Percentiles rank a stretch among this genome's conserved stretches.
Evolutionary conservation across 2,329 filamentous ascomycete genomes (phyloP).

Genomic region (Beauveria caledonica): DNA sequence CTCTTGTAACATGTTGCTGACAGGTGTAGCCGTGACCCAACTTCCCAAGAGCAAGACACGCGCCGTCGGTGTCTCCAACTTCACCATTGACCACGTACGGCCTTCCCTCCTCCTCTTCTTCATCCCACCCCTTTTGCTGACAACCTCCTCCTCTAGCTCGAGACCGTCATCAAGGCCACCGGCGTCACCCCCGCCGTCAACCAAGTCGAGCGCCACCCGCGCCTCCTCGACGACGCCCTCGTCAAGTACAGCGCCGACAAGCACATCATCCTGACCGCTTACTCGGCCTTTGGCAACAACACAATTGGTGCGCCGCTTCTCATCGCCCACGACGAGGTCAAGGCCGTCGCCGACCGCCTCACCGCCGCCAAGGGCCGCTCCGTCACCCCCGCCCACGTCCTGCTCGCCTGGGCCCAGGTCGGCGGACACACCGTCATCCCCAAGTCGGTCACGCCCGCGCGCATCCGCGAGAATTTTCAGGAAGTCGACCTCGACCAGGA

Average conservation of each 20-base stretch:
- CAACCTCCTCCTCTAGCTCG: conserved; percentile 25
- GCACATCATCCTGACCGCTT: conserved; percentile 58
- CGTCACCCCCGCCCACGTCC: conserved; percentile 35
- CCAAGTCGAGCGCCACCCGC: conserved; percentile 62
- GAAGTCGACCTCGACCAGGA: conserved; percentile 52
- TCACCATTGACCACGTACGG: conserved; percentile 46
- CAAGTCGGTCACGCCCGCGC: conserved; percentile 60
- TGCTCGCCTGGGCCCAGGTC: conserved; percentile 50
- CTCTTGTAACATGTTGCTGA: neutral
- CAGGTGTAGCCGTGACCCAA: conserved; percentile 37
- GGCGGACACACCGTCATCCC: conserved; percentile 64
- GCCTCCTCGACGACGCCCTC: conserved; percentile 48
- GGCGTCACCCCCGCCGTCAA: conserved; percentile 55
- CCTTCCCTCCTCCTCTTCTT: too few species aligned
- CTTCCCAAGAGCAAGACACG: conserved; percentile 53
- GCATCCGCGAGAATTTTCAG: conserved; percentile 64
- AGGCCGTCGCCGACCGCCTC: conserved; percentile 44
- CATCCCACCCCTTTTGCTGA: neutral
- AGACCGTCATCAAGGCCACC: conserved; percentile 47
- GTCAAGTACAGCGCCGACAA: conserved; percentile 53
- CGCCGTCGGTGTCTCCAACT: conserved; percentile 68
- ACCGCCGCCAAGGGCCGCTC: conserved; percentile 25
- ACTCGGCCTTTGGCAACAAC: conserved; percentile 49
- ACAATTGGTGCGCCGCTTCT: conserved; percentile 38
- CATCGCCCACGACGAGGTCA: conserved; percentile 47